Conservation (phyloP, 1,139 yeast genomes). For the Suhomyces terraborum region DNA sequence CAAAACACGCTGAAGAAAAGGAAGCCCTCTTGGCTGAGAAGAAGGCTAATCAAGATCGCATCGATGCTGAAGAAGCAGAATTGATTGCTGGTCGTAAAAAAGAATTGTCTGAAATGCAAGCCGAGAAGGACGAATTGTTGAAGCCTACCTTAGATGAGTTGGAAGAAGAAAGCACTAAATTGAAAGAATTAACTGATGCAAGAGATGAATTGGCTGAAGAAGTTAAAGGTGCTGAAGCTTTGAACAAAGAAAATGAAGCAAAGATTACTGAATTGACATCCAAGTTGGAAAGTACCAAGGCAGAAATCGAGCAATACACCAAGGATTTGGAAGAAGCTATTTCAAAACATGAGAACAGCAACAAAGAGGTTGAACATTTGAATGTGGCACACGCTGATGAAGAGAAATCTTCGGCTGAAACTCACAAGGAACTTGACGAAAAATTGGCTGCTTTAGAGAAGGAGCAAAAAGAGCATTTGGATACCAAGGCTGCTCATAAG, state of each 20-base stretch:
- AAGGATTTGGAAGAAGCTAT: conserved; percentile 35
- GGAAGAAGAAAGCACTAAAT: conserved; percentile 39
- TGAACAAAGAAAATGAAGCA: conserved; percentile 37
- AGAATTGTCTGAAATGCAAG: conserved; percentile 50
- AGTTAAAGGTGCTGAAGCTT: conserved; percentile 34
- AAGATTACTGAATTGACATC: conserved; percentile 40
- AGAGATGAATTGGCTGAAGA: conserved; percentile 40
- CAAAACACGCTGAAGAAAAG: conserved; percentile 37
- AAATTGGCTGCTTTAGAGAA: conserved; percentile 34
- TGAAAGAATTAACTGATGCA: conserved; percentile 42
- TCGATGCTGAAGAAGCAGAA: conserved; percentile 46
- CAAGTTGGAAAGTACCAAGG: conserved; percentile 39
- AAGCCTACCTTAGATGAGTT: conserved; percentile 47
- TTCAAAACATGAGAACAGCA: conserved; percentile 35
- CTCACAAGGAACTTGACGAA: conserved; percentile 30
- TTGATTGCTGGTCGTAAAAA: conserved; percentile 41
- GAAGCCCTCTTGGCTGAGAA: conserved; percentile 42
- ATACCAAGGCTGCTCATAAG: conserved; percentile 35
- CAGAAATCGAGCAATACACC: conserved; percentile 39
- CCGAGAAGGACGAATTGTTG: conserved; percentile 45
- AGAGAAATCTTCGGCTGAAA: conserved; percentile 28
- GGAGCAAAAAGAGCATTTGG: conserved; percentile 32
- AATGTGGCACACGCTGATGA: conserved; percentile 29
- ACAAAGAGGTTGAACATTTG: conserved; percentile 35
- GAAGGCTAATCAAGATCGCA: conserved; percentile 43